These are phyloP conservation scores for Rhizomucor miehei DNA, from an alignment of 371 early-diverging fungal genomes.

Conservation along the genomic window DNA sequence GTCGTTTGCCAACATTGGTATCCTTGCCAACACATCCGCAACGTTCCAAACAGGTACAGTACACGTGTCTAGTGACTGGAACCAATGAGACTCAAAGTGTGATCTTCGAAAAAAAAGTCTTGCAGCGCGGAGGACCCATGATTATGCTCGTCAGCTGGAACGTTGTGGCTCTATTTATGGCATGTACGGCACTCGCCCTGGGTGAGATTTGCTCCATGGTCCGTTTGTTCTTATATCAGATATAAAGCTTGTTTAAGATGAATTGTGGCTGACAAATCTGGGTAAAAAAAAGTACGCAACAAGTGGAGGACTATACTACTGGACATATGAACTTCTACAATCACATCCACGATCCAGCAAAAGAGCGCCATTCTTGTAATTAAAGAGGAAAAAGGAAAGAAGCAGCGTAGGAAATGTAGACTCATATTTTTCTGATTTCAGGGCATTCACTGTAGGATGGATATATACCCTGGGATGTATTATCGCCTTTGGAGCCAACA, in stretches of 20 bases:
- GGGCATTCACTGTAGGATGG: conserved; percentile 48
- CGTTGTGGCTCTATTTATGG: conserved; percentile 56
- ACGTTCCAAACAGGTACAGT: conserved; percentile 41
- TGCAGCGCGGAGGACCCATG: conserved; percentile 43
- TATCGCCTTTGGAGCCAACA: conserved; percentile 40
- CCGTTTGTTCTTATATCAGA: background rate
- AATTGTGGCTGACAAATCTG: conserved; percentile 1
- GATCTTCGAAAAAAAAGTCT: conserved; percentile 11
- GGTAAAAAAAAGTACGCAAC: conserved; percentile 55
- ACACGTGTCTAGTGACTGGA: background rate
- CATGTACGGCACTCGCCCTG: conserved; percentile 61
- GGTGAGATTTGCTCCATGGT: conserved; percentile 71
- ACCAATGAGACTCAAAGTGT: background rate
- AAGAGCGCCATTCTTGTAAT: conserved; percentile 31
- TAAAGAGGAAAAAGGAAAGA: background rate
- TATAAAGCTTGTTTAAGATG: background rate
- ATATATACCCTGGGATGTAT: conserved; percentile 35
- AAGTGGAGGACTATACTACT: conserved; percentile 69
- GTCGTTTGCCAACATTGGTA: conserved; percentile 46
- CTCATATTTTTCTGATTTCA: conserved; percentile 10
- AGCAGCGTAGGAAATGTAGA: background rate
- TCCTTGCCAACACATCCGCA: conserved; percentile 40
- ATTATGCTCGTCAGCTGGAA: conserved; percentile 56
- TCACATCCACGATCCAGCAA: conserved; percentile 14
- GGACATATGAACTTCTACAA: conserved; percentile 38